A percentile compares a stretch with the other conserved stretches of the same genome.
phyloP scores from a whole-genome alignment of 1,284 basidiomycete species.

The Porogramme epimiltina region DNA sequence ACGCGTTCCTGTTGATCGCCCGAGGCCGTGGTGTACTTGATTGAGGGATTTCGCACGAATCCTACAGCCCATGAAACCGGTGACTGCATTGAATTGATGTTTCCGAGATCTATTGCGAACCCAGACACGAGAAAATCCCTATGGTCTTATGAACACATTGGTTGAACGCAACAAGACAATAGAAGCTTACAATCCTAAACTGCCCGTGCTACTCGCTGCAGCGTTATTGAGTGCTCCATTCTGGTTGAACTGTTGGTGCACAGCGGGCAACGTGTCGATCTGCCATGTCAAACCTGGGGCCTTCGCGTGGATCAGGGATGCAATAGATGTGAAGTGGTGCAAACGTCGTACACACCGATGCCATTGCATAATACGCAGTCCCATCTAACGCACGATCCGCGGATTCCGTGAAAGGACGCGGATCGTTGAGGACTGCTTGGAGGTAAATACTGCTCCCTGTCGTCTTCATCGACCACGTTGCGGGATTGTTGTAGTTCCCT shows the following conservation, averaged over 20 bases:
- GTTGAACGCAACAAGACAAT: slow-evolving; percentile 44
- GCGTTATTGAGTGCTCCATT: slow-evolving; percentile 14
- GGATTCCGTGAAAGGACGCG: slow-evolving; percentile 16
- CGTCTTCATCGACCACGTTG: slow-evolving; percentile 13
- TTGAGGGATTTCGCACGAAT: slow-evolving; percentile 24
- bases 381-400: slow-evolving; percentile 26
- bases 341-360: slow-evolving; percentile 7
- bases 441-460: slow-evolving; percentile 18
- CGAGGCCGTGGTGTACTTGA: slow-evolving; percentile 19
- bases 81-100: slow-evolving; percentile 18
- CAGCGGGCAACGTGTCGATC: slow-evolving; percentile 7
- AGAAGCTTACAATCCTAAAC: neutral
- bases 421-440: slow-evolving; percentile 13
- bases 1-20: slow-evolving; percentile 25
- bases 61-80: slow-evolving; percentile 29
- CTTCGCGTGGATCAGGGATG: slow-evolving; percentile 1
- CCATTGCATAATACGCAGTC: slow-evolving; percentile 23
- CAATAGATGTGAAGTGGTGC: neutral
- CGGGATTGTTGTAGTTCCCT: slow-evolving; percentile 7
- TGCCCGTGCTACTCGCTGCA: neutral
- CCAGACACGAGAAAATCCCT: slow-evolving; percentile 23
- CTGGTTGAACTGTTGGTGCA: slow-evolving; percentile 11
- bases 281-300: slow-evolving; percentile 17
- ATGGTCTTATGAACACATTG: neutral
- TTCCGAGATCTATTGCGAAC: slow-evolving; percentile 25